Percentiles rank a stretch among this genome's conserved stretches.
These are phyloP conservation scores for Neurospora hispaniola DNA, from an alignment of 495 filamentous ascomycete genomes.

Conservation along the genomic window DNA sequence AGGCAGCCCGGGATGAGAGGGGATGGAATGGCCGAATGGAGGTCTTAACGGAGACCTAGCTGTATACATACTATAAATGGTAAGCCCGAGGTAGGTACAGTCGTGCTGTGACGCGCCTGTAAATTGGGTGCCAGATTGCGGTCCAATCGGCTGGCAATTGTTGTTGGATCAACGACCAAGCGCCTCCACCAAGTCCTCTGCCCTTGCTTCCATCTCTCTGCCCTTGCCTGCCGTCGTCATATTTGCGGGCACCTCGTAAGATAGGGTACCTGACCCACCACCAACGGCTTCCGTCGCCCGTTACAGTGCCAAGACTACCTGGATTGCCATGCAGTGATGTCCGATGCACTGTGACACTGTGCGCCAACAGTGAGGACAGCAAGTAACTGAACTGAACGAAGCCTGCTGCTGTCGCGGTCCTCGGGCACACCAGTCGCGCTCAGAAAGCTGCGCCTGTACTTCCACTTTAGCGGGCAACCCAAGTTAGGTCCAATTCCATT, in stretches of 20 bases:
- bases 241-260: background rate
- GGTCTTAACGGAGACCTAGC: background rate
- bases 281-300: background rate
- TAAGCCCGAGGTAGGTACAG: background rate
- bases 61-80: background rate
- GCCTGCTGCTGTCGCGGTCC: background rate
- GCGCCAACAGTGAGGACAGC: background rate
- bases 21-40: background rate
- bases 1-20: background rate
- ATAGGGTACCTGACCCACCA: background rate
- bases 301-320: background rate
- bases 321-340: background rate
- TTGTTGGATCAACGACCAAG: background rate
- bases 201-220: background rate
- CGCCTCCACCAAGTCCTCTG: background rate
- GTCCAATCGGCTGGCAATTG: background rate
- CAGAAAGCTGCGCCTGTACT: background rate
- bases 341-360: background rate
- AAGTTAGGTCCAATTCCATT: background rate
- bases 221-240: background rate
- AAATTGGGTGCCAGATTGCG: background rate
- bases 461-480: background rate
- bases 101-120: background rate
- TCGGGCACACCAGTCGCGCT: background rate
- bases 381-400: background rate